phyloP scores from a whole-genome alignment of 495 filamentous ascomycete genomes.

The Hypoxylon fragiforme region DNA sequence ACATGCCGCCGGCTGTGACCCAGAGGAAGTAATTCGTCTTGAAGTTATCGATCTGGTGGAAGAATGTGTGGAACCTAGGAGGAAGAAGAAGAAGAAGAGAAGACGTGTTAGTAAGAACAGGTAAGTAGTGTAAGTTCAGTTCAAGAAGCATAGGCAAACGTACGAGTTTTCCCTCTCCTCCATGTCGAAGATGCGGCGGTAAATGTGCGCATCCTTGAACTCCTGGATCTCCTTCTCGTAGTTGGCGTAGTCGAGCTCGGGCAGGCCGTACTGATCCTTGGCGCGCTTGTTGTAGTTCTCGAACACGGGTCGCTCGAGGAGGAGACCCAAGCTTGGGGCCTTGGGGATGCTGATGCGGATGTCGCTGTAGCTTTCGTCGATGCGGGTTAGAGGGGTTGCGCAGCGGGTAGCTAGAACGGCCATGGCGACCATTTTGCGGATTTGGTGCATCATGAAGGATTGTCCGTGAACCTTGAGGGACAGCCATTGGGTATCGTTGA shows the following conservation, averaged over 20 bases:
- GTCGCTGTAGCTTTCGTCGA: constrained; percentile 68
- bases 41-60: constrained; percentile 82
- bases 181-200: constrained; percentile 84
- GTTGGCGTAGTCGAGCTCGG: constrained; percentile 74
- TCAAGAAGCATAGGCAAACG: constrained; percentile 37
- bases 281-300: constrained; percentile 75
- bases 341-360: constrained; percentile 85
- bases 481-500: constrained; percentile 91
- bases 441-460: constrained; percentile 99
- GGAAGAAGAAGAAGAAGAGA: no score
- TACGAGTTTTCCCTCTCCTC: constrained; percentile 79
- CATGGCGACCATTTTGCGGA: constrained; percentile 98
- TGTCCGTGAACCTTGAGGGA: constrained; percentile 95
- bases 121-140: neutral
- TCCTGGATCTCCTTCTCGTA: constrained; percentile 75
- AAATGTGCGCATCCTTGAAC: constrained; percentile 94
- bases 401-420: constrained; percentile 79
- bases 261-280: constrained; percentile 54
- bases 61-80: constrained; percentile 74
- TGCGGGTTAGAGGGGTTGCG: constrained; percentile 67
- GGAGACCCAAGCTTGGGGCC: constrained; percentile 82
- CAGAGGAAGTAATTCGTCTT: constrained; percentile 73
- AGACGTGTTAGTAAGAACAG: constrained; percentile 8
- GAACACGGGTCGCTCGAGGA: constrained; percentile 90
- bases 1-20: constrained; percentile 66